phyloP scores from a whole-genome alignment of 306 rosid genomes.

The Gastrolobium villosum region DNA sequence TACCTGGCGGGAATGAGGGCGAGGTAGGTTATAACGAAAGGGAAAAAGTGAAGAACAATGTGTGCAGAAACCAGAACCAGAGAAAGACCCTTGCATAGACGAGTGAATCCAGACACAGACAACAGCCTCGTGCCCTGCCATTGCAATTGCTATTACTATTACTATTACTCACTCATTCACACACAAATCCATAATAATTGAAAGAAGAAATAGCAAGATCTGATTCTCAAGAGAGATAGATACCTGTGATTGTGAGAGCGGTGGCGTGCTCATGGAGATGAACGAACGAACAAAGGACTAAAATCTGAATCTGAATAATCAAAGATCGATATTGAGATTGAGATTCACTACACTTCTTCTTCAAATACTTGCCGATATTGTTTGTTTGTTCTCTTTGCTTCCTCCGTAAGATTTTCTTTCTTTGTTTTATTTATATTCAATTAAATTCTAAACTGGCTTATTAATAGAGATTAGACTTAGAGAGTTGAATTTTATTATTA shows the following conservation, averaged over 20 bases:
- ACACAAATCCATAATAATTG: no score
- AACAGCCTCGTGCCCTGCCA: conserved; percentile 57
- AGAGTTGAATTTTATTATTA: no score
- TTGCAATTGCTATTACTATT: no score
- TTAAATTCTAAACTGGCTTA: no score
- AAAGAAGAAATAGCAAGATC: no score
- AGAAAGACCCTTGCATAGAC: conserved; percentile 85
- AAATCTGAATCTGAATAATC: not conserved
- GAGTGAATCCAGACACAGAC: conserved; percentile 77
- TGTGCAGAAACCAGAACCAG: conserved; percentile 73
- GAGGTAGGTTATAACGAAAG: conserved; percentile 65
- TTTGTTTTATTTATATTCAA: no score
- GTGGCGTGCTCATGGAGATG: conserved; percentile 29
- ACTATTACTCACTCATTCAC: no score
- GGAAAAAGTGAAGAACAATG: conserved; percentile 74
- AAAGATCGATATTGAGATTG: not conserved
- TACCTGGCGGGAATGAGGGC: conserved; percentile 96
- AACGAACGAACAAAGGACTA: not conserved
- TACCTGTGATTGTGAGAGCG: conserved; percentile 34
- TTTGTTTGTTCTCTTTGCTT: no score
- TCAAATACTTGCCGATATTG: not conserved
- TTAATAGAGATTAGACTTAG: no score
- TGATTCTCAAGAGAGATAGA: not conserved
- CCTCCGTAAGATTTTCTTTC: no score
- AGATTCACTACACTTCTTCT: not conserved